Evolutionary conservation across 495 filamentous ascomycete species (phyloP), one percentile per base, ranked within the genome.

Genomic region (Xylaria grammica): DNA sequence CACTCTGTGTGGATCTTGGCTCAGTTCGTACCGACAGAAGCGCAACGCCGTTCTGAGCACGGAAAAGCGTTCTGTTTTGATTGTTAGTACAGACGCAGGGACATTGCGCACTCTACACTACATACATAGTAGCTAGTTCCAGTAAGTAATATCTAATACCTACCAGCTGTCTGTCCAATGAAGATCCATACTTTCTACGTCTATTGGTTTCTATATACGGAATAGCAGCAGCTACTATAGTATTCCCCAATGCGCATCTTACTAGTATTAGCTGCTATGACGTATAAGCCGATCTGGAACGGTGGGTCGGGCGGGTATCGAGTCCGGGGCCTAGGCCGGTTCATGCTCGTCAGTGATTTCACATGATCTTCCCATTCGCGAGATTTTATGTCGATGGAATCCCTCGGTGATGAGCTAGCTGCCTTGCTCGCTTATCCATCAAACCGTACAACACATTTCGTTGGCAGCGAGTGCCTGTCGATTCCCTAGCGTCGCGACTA

Each of bases 401-500:
- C 40, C 40, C 40, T 42, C 40, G 40, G 40, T 15, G 40, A 42
- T 15, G 40, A 17, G 13, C 56, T 38, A 38, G 32, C 56, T 38
- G 54, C 38, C 11, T 19, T 29, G 42, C 29, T 34, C 27, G 42
- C 40, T 59, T 58, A 15, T 20, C 38, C 38, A n/a, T 26, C 15
- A 59, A 6, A 34, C 38, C 38, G 9, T 26, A 24, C 46, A 6
- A 34, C 7, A 27, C 29, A 34, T 32, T 34, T 48, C 38, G 56
- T 59, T 59, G 56, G 42, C 29, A 34, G 29, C 42, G 42, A 48
- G 42, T 29, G 26, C 17, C 11, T 48, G 29, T 36, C 42, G 56
- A 26, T 22, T 59, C 19, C 17, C 56, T 59, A 59, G 56, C 22
- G 45, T 19, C 22, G 42, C 5, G 19, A 59, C 52, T 51, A 61